phyloP scores from a whole-genome alignment of 2,329 filamentous ascomycete genomes.

The Pseudogymnoascus sp. region DNA sequence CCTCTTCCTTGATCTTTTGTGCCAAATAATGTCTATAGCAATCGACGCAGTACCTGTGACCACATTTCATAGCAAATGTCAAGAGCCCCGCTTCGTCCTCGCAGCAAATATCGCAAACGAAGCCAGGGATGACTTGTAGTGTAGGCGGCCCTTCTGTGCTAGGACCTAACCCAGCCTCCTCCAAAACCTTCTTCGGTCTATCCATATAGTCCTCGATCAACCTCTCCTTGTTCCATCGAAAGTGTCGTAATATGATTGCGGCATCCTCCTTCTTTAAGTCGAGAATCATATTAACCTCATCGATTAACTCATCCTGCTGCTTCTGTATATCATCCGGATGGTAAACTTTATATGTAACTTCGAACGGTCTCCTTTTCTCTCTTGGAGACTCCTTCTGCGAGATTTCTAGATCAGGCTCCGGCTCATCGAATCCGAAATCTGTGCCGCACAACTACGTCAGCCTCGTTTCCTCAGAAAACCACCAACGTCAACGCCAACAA shows the following conservation, averaged over 20 bases:
- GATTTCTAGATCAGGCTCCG: constrained; percentile 42
- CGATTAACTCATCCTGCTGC: constrained; percentile 79
- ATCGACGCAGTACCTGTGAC: constrained; percentile 84
- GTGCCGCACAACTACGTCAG: background rate
- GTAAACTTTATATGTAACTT: constrained; percentile 78
- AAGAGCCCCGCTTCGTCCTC: constrained; percentile 72
- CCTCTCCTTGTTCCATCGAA: constrained; percentile 93
- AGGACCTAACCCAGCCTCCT: constrained; percentile 73
- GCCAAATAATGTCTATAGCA: constrained; percentile 88
- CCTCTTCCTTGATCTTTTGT: constrained; percentile 92
- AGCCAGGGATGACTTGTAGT: constrained; percentile 65
- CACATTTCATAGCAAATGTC: constrained; percentile 92
- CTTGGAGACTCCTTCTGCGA: constrained; percentile 59
- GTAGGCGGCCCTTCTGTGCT: constrained; percentile 55
- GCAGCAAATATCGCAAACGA: constrained; percentile 92
- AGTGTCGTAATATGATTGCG: constrained; percentile 81
- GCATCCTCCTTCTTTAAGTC: constrained; percentile 83
- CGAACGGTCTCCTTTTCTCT: constrained; percentile 68
- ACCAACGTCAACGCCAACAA: background rate
- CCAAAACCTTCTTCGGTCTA: constrained; percentile 67
- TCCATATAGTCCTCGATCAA: constrained; percentile 98
- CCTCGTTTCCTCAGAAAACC: background rate
- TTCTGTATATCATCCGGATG: constrained; percentile 72
- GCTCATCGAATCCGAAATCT: constrained; percentile 40
- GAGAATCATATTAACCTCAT: constrained; percentile 86